Percentiles rank a stretch among this genome's conserved stretches.
These are phyloP conservation scores for Rhypophila decipiens DNA, from an alignment of 495 filamentous ascomycete genomes.

Conservation along the genomic window DNA sequence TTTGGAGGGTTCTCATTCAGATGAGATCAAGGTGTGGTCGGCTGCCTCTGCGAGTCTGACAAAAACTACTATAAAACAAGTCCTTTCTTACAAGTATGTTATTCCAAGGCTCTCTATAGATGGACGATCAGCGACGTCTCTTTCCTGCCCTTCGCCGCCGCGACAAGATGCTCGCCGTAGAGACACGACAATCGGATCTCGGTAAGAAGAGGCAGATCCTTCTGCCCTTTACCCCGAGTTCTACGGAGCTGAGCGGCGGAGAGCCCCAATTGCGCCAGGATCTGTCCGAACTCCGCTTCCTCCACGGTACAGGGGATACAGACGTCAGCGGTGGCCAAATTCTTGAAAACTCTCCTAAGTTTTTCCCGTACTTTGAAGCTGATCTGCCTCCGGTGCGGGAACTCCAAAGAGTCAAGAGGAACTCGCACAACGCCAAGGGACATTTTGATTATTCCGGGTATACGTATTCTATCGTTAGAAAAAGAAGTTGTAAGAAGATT, in stretches of 20 bases:
- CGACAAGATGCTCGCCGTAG: constrained; percentile 7
- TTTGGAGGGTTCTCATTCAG: too few relatives aligned
- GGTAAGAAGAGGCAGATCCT: constrained; percentile 9
- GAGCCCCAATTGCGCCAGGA: constrained; percentile 9
- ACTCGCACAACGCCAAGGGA: constrained; percentile 8
- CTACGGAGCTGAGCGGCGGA: constrained; percentile 8
- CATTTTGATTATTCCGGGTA: constrained; percentile 6
- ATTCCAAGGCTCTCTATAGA: too few relatives aligned
- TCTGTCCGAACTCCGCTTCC: constrained; percentile 9
- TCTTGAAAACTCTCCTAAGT: constrained; percentile 6
- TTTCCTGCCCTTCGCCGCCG: constrained; percentile 5
- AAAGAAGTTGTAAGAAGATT: constrained; percentile 3
- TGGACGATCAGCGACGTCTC: constrained; percentile 8
- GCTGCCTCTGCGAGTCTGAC: too few relatives aligned
- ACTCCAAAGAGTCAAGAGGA: constrained; percentile 11
- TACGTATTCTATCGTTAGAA: constrained; percentile 1
- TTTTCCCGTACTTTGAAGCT: constrained; percentile 9
- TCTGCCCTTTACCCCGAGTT: constrained; percentile 2
- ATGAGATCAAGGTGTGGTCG: too few relatives aligned
- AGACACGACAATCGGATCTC: constrained; percentile 4
- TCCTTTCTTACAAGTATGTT: too few relatives aligned
- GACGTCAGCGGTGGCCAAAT: constrained; percentile 7
- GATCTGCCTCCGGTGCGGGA: constrained; percentile 10
- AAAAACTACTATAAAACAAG: too few relatives aligned
- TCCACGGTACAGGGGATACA: constrained; percentile 8